Conservation (phyloP, 495 filamentous ascomycete species). For the Aspergillus haitiensis region DNA sequence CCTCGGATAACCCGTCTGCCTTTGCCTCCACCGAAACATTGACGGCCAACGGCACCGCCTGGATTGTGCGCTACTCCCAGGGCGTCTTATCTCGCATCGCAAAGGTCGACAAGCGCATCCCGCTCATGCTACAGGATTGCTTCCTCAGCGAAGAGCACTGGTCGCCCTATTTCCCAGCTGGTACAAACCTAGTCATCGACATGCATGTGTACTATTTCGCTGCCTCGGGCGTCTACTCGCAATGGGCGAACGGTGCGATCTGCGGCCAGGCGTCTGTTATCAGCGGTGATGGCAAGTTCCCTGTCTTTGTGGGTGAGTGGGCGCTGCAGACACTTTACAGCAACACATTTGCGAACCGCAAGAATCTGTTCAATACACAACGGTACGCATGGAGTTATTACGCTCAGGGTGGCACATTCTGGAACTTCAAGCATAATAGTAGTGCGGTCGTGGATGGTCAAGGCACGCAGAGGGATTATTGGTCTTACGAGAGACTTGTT, state of each 20-base stretch:
- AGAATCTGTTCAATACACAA: conserved; percentile 24
- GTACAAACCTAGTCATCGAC: conserved; percentile 31
- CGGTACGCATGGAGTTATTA: conserved; percentile 20
- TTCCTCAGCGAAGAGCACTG: conserved; percentile 30
- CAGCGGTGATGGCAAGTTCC: conserved; percentile 30
- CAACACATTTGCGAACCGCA: conserved; percentile 23
- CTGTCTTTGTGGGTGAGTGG: conserved; percentile 33
- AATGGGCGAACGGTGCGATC: conserved; percentile 22
- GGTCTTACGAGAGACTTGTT: conserved; percentile 4
- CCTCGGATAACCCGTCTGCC: conserved; percentile 25
- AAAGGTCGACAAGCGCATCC: conserved; percentile 17
- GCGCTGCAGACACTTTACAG: conserved; percentile 22
- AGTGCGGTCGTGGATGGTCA: conserved; percentile 3
- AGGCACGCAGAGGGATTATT: conserved; percentile 8
- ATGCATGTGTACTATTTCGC: conserved; percentile 32
- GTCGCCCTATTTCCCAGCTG: conserved; percentile 21
- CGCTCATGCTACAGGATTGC: conserved; percentile 33
- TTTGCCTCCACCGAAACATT: conserved; percentile 29
- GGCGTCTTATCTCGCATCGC: conserved; percentile 18
- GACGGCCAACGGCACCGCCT: conserved; percentile 22
- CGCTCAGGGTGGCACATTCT: conserved; percentile 1
- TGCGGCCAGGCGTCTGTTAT: conserved; percentile 21
- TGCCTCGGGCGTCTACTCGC: conserved; percentile 6
- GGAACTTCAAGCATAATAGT: conserved; percentile 8
- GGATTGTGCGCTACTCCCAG: conserved; percentile 25